Evolutionary conservation across 371 early-diverging fungal species (phyloP).

Genomic region (Coemansia sp.): DNA sequence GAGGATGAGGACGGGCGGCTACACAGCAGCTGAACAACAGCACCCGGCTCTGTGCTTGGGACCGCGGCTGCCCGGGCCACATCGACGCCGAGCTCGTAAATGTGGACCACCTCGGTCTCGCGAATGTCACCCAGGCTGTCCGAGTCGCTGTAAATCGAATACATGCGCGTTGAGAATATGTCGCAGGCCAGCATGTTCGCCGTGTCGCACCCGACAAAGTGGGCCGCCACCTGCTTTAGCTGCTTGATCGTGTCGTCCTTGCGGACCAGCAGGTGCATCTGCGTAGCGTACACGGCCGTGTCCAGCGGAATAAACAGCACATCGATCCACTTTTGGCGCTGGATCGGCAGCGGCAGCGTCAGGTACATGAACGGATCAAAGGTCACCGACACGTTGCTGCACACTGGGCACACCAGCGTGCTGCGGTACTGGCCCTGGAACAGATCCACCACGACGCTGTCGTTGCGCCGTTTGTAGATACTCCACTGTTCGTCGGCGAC

Average conservation of each 20-base stretch:
- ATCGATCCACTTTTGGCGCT: slow-evolving; percentile 36
- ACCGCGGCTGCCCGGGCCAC: slow-evolving; percentile 14
- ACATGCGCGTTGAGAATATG: slow-evolving; percentile 60
- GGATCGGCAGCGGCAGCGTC: slow-evolving; percentile 84
- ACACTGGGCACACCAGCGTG: slow-evolving; percentile 76
- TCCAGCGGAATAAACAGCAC: slow-evolving; percentile 37
- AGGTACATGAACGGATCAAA: slow-evolving; percentile 95
- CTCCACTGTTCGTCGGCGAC: slow-evolving; percentile 69
- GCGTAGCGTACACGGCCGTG: slow-evolving; percentile 20
- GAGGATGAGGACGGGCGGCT: slow-evolving; percentile 6
- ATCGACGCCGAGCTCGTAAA: slow-evolving; percentile 64
- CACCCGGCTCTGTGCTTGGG: slow-evolving; percentile 11
- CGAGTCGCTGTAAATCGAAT: slow-evolving; percentile 62
- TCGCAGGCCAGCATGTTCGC: slow-evolving; percentile 62
- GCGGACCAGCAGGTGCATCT: slow-evolving; percentile 49
- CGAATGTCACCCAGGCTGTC: slow-evolving; percentile 65
- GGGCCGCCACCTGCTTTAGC: slow-evolving; percentile 65
- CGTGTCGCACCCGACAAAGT: slow-evolving; percentile 56
- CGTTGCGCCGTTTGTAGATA: slow-evolving; percentile 70
- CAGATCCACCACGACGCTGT: slow-evolving; percentile 86
- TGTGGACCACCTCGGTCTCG: slow-evolving; percentile 62
- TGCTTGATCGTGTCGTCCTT: slow-evolving; percentile 65
- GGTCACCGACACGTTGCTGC: slow-evolving; percentile 83
- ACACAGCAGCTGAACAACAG: slow-evolving; percentile 39
- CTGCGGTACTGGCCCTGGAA: slow-evolving; percentile 90